These are phyloP conservation scores for Daldinia loculata DNA, from an alignment of 495 filamentous ascomycete species.

Conservation along the genomic window DNA sequence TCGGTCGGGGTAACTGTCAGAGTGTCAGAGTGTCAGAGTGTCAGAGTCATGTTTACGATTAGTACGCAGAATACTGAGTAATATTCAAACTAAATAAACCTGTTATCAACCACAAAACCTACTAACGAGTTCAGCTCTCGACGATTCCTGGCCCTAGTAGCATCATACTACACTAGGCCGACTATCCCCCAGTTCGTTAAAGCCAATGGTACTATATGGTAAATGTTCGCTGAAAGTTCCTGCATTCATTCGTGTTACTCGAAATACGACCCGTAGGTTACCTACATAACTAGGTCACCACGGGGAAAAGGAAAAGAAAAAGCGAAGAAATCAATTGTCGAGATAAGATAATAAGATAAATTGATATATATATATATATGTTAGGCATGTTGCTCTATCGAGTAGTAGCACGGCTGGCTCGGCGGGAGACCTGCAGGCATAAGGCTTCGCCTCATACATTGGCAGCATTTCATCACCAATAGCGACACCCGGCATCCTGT, in stretches of 20 bases:
- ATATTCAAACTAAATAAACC: conserved; percentile 4
- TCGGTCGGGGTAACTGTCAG: neutral
- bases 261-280: neutral
- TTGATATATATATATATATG: neutral
- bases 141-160: neutral
- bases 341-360: conserved; percentile 1
- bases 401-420: conserved; percentile 20
- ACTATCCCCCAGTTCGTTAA: neutral
- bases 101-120: conserved; percentile 10
- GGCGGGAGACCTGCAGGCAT: conserved; percentile 16
- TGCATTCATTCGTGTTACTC: conserved; percentile 4
- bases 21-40: too few species aligned
- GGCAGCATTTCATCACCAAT: conserved; percentile 19
- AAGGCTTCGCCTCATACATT: conserved; percentile 33
- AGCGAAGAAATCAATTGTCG: neutral
- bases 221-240: conserved; percentile 10
- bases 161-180: neutral
- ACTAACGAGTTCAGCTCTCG: conserved; percentile 19
- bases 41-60: neutral
- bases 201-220: conserved; percentile 2
- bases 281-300: neutral
- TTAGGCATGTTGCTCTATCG: neutral
- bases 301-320: neutral
- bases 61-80: neutral
- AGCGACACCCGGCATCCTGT: conserved; percentile 12